Evolutionary conservation across 148 eudicot species (phyloP).

Genomic region (Suaeda aralocaspica): DNA sequence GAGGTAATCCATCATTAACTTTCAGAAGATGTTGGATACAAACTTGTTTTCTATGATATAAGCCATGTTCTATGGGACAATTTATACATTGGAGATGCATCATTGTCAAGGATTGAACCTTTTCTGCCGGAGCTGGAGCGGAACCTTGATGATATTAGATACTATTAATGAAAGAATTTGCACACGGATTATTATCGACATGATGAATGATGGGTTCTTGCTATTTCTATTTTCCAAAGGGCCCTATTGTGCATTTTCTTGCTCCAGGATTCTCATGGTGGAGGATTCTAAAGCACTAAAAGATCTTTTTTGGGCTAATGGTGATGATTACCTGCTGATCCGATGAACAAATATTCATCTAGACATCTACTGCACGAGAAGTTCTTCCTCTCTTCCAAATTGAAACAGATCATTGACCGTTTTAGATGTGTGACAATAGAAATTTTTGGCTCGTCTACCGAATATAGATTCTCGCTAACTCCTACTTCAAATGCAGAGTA

Average conservation of each 20-base stretch:
- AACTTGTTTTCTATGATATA: conserved; percentile 64
- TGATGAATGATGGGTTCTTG: conserved; percentile 89
- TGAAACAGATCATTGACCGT: conserved; percentile 76
- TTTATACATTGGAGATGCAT: conserved; percentile 74
- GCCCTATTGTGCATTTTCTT: conserved; percentile 70
- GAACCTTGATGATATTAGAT: conserved; percentile 54
- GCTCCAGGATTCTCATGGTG: conserved; percentile 69
- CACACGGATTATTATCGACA: conserved; percentile 71
- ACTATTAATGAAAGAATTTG: conserved; percentile 74
- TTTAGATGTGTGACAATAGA: conserved; percentile 67
- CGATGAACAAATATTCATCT: conserved; percentile 68
- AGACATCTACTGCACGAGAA: conserved; percentile 69
- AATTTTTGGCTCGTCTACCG: conserved; percentile 72
- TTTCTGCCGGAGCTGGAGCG: conserved; percentile 77
- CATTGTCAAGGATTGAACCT: conserved; percentile 85
- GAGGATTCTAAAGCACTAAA: conserved; percentile 77
- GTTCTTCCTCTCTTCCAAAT: conserved; percentile 75
- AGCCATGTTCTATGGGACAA: conserved; percentile 73
- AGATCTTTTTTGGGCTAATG: conserved; percentile 90
- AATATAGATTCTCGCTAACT: conserved; percentile 75
- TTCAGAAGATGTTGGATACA: conserved; percentile 60
- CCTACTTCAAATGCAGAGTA: conserved; percentile 88
- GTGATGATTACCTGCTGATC: conserved; percentile 74
- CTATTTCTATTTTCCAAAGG: conserved; percentile 91
- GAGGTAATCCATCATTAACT: conserved; percentile 84